A percentile compares a stretch with the other conserved stretches of the same genome.
Evolutionary conservation across 495 filamentous ascomycete species (phyloP).

Genomic region (Saxophila tyrrhenica): DNA sequence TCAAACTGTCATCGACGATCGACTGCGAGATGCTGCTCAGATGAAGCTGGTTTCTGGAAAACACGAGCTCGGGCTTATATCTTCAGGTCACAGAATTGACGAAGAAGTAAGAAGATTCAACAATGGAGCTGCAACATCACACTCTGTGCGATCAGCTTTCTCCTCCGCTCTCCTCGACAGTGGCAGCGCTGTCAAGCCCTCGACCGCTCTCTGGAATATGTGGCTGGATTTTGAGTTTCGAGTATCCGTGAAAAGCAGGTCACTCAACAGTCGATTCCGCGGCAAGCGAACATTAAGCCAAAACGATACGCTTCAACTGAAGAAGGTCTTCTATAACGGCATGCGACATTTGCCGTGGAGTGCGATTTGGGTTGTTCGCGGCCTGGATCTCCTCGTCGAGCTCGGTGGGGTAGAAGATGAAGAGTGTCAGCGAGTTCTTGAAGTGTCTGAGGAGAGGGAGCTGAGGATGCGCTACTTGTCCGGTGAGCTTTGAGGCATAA

Average conservation of each 20-base stretch:
- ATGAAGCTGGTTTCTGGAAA: slow-evolving; percentile 32
- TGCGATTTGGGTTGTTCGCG: slow-evolving; percentile 35
- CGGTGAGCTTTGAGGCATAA: neutral
- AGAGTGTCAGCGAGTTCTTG: slow-evolving; percentile 38
- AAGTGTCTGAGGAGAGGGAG: slow-evolving; percentile 43
- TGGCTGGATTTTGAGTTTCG: slow-evolving; percentile 24
- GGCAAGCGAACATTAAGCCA: no score
- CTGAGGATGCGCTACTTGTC: slow-evolving; percentile 28
- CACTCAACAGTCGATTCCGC: neutral
- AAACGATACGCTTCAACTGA: slow-evolving; percentile 6
- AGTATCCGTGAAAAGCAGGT: neutral
- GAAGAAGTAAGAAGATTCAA: slow-evolving; percentile 37
- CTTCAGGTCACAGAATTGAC: slow-evolving; percentile 56
- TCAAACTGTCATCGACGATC: slow-evolving; percentile 48
- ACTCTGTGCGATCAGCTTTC: slow-evolving; percentile 24
- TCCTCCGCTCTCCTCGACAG: slow-evolving; percentile 14
- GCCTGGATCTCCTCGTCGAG: slow-evolving; percentile 16
- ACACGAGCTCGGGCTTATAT: slow-evolving; percentile 29
- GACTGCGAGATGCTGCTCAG: slow-evolving; percentile 49
- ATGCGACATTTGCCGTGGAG: slow-evolving; percentile 27
- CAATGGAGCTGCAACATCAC: slow-evolving; percentile 13
- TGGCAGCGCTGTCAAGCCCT: slow-evolving; percentile 17
- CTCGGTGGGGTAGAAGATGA: slow-evolving; percentile 27
- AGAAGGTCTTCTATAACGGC: slow-evolving; percentile 26
- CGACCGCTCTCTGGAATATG: slow-evolving; percentile 21